These are phyloP conservation scores for Phellopilus nigrolimitatus DNA, from an alignment of 1,284 basidiomycete species.

Conservation along the genomic window DNA sequence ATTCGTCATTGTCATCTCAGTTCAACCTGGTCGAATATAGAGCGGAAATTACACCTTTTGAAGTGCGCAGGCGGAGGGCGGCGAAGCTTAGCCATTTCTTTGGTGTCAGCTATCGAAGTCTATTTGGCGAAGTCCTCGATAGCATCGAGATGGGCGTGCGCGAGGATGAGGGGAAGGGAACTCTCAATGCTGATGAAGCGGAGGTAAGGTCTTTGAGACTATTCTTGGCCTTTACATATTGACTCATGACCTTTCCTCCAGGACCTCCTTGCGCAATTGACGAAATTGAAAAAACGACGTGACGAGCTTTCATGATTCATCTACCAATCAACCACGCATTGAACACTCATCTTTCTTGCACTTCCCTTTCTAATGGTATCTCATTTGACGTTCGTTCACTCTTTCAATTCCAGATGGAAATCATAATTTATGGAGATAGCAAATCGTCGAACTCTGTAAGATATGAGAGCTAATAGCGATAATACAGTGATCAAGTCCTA, in stretches of 20 bases:
- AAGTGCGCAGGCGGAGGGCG: slow-evolving; percentile 62
- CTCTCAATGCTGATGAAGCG: slow-evolving; percentile 58
- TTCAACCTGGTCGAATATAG: slow-evolving; percentile 35
- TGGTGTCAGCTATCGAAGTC: slow-evolving; percentile 72
- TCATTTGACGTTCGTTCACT: not conserved
- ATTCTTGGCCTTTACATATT: slow-evolving; percentile 6
- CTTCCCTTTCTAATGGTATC: not conserved
- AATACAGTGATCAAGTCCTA: slow-evolving; percentile 30
- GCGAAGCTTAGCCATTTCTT: slow-evolving; percentile 81
- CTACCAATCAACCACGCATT: not conserved
- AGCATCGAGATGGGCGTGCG: slow-evolving; percentile 73
- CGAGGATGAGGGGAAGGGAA: slow-evolving; percentile 58
- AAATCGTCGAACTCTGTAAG: slow-evolving; percentile 6
- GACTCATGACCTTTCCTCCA: not conserved
- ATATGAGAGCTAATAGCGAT: slow-evolving; percentile 3
- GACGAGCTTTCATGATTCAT: slow-evolving; percentile 17
- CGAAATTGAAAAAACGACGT: slow-evolving; percentile 16
- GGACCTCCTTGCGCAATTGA: slow-evolving; percentile 14
- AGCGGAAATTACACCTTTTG: slow-evolving; percentile 52
- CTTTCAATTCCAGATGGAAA: not conserved
- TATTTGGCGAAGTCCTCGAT: slow-evolving; percentile 70
- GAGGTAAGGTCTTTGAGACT: slow-evolving; percentile 45
- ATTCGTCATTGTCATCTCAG: slow-evolving; percentile 54
- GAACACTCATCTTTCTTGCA: not conserved
- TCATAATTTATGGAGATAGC: not conserved